Evolutionary conservation across 805 yeast genomes (phyloP).

Genomic region (Scheffersomyces stipitis): DNA sequence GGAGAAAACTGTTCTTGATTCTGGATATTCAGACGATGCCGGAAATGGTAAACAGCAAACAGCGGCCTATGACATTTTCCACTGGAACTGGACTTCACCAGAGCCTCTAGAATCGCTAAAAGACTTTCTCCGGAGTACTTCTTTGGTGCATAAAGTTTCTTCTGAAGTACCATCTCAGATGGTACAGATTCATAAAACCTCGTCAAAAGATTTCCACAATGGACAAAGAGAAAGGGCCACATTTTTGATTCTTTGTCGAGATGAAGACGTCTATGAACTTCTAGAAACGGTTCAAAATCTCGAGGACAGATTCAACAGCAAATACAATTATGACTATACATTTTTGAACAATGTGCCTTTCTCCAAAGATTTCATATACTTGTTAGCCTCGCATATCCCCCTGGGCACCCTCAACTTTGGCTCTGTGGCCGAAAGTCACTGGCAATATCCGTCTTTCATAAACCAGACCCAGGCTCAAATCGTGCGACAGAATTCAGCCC

Average conservation of each 20-base stretch:
- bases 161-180: neutral
- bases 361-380: slow-evolving; percentile 50
- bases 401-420: slow-evolving; percentile 63
- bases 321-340: slow-evolving; percentile 74
- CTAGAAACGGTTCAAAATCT: slow-evolving; percentile 59
- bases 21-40: too few relatives aligned
- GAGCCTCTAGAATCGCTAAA: too few relatives aligned
- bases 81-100: too few relatives aligned
- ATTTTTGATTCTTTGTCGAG: slow-evolving; percentile 68
- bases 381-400: slow-evolving; percentile 51
- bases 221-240: slow-evolving; percentile 54
- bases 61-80: too few relatives aligned
- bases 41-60: too few relatives aligned
- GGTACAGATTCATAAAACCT: neutral
- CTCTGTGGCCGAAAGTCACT: slow-evolving; percentile 56
- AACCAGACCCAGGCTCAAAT: slow-evolving; percentile 41
- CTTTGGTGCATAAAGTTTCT: too few relatives aligned
- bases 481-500: slow-evolving; percentile 15
- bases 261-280: slow-evolving; percentile 58
- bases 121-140: too few relatives aligned
- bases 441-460: slow-evolving; percentile 71
- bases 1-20: too few relatives aligned
- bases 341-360: slow-evolving; percentile 73
- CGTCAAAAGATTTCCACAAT: neutral
- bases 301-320: slow-evolving; percentile 64